phyloP scores from a whole-genome alignment of 192 early-diverging fungal genomes.

The Diversispora epigaea region DNA sequence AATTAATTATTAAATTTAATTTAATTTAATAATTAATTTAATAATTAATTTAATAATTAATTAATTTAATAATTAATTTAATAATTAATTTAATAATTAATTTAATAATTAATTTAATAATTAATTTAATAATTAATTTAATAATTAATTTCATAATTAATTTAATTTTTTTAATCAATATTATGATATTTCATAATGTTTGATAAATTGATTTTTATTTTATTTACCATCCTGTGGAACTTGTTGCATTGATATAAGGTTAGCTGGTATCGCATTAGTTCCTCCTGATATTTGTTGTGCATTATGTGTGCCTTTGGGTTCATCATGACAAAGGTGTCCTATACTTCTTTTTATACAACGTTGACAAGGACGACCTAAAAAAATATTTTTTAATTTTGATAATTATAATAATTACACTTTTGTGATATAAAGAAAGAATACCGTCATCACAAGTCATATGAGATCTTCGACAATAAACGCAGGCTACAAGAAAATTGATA shows the following conservation, averaged over 20 bases:
- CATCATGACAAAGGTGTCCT: slow-evolving; percentile 90
- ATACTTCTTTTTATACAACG: slow-evolving; percentile 95
- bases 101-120: too few species aligned
- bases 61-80: too few species aligned
- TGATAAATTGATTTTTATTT: background rate
- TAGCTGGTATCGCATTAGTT: background rate
- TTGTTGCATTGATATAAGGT: slow-evolving; percentile 15
- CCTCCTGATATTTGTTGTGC: slow-evolving; percentile 11
- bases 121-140: too few species aligned
- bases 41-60: too few species aligned
- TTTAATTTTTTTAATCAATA: too few species aligned
- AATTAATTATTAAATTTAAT: too few species aligned
- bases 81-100: too few species aligned
- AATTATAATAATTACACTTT: background rate
- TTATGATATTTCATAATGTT: background rate
- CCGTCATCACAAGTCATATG: slow-evolving; percentile 96
- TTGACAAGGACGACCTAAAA: slow-evolving; percentile 83
- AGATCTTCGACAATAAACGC: slow-evolving; percentile 90
- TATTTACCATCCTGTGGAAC: slow-evolving; percentile 10
- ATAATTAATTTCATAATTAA: too few species aligned
- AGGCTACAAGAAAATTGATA: slow-evolving; percentile 56
- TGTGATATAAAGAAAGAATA: slow-evolving; percentile 30
- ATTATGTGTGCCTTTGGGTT: slow-evolving; percentile 55
- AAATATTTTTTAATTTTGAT: background rate
- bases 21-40: too few species aligned